These are phyloP conservation scores for Zelonia costaricensis DNA, from an alignment of 208 protist genomes.

Conservation along the genomic window DNA sequence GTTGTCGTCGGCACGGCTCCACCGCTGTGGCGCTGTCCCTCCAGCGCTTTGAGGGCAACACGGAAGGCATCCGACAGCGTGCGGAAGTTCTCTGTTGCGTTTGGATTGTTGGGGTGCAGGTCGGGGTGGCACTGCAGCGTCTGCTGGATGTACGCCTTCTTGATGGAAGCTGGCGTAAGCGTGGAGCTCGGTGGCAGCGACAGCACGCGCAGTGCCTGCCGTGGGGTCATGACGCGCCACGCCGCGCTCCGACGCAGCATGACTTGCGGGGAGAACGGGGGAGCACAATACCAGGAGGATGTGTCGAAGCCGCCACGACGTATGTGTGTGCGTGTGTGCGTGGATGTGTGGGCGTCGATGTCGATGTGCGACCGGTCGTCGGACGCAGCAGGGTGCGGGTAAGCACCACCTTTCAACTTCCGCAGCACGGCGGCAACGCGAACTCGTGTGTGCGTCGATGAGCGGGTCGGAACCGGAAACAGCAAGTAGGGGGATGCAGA, in stretches of 20 bases:
- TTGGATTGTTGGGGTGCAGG: slow-evolving; percentile 66
- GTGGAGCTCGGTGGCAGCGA: slow-evolving; percentile 32
- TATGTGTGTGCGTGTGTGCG: background rate
- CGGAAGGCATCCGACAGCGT: slow-evolving; percentile 74
- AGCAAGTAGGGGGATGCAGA: no score
- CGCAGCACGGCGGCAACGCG: no score
- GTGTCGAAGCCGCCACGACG: no score
- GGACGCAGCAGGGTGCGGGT: no score
- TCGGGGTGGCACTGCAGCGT: slow-evolving; percentile 84
- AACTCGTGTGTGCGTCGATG: no score
- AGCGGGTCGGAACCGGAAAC: no score
- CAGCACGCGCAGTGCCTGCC: slow-evolving; percentile 59
- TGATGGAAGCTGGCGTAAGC: slow-evolving; percentile 54
- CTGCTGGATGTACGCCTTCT: slow-evolving; percentile 81
- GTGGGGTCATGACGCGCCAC: slow-evolving; percentile 55
- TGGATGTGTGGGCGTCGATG: no score
- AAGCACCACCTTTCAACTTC: no score
- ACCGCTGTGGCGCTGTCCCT: slow-evolving; percentile 23
- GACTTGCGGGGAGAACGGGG: background rate
- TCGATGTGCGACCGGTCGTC: no score
- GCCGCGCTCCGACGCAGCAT: slow-evolving; percentile 22
- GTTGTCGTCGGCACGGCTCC: background rate
- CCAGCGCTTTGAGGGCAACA: slow-evolving; percentile 65
- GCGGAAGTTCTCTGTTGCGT: slow-evolving; percentile 75
- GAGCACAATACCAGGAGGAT: background rate